Evolutionary conservation across 768 basidiomycete genomes (phyloP), one percentile per base, ranked within the genome.

Genomic region (Tricholoma flavovirens): DNA sequence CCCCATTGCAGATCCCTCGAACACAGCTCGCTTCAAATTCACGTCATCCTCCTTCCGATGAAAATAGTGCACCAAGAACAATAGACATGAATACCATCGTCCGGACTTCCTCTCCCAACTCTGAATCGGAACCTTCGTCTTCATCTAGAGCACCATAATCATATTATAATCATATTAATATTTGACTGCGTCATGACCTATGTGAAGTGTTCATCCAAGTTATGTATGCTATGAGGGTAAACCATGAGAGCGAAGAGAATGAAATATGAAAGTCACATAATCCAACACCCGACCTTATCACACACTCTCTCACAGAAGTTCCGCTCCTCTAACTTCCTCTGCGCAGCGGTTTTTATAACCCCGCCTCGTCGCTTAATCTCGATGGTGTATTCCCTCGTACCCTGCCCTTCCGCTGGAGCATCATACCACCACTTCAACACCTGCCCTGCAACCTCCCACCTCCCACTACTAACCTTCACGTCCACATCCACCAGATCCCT

Each of bases 351-450:
- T 42, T 65, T 69, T 26, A 75, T 69, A 2, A 62, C 66, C 0
- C 74, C 73, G 0, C 61, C 66, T 17, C 60, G 49, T 42, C 74
- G 60, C 53, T 62, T 65, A 32, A 75, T 67, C 61, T 74, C 72
- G n/a, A 72, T 67, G 43, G 69, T 69, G 56, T 74, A 72, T 66
- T 75, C 71, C 63, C 61, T 64, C 55, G 63, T 67, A 8, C 35
- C 60, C 48, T 70, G 66, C 9, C 69, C 72, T 46, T 61, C 60
- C 42, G 48, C 57, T 3, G 77, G 78, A 9, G 75, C 75, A 54
- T 75, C 74, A 62, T 83, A 82, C 79, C 78, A 80, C 81, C 81
- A 83, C 63, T 72, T 69, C 50, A 83, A 55, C 53, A 66, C 71
- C 68, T 83, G 81, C 4, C 81, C 80, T 33, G 75, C 69, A 14